A percentile compares a stretch with the other conserved stretches of the same genome.
Conservation (phyloP, 352 stramenopile species). For the Saprolegnia diclina region DNA sequence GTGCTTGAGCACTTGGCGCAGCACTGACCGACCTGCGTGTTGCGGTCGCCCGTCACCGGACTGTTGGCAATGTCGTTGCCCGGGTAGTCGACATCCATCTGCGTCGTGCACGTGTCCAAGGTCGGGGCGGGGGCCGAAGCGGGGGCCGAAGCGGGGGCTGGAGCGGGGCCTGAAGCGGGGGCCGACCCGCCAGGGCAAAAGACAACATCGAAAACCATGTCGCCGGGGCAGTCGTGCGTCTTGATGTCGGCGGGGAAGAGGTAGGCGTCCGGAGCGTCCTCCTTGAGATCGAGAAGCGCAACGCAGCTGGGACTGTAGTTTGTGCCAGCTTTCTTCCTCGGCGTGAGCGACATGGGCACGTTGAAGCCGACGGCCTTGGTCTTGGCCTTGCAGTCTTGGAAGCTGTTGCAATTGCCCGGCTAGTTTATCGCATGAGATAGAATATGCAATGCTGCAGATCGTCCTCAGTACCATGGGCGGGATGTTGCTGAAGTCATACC, state of each 20-base stretch:
- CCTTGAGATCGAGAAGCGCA: conserved; percentile 31
- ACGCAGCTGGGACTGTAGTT: conserved; percentile 32
- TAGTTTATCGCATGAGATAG: not conserved
- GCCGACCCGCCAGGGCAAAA: conserved; percentile 39
- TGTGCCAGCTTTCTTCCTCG: conserved; percentile 32
- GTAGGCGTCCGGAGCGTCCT: conserved; percentile 47
- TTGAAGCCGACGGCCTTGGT: conserved; percentile 55
- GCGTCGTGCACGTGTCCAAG: not conserved
- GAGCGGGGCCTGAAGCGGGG: not conserved
- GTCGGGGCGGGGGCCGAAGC: too few species aligned
- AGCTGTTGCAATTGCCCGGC: conserved; percentile 34
- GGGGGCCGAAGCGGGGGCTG: not conserved
- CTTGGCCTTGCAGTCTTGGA: conserved; percentile 36
- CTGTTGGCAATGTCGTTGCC: not conserved
- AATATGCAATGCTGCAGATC: not conserved
- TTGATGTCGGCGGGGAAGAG: conserved; percentile 56
- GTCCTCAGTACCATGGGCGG: conserved; percentile 29
- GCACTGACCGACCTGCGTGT: not conserved
- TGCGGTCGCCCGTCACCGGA: not conserved
- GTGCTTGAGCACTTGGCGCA: not conserved
- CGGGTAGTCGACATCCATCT: not conserved
- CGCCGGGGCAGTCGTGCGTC: conserved; percentile 47
- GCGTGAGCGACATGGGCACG: conserved; percentile 40
- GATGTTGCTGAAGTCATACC: conserved; percentile 65
- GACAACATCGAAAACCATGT: conserved; percentile 40